These are phyloP conservation scores for Polyplosphaeria fusca DNA, from an alignment of 495 filamentous ascomycete genomes.

Conservation along the genomic window DNA sequence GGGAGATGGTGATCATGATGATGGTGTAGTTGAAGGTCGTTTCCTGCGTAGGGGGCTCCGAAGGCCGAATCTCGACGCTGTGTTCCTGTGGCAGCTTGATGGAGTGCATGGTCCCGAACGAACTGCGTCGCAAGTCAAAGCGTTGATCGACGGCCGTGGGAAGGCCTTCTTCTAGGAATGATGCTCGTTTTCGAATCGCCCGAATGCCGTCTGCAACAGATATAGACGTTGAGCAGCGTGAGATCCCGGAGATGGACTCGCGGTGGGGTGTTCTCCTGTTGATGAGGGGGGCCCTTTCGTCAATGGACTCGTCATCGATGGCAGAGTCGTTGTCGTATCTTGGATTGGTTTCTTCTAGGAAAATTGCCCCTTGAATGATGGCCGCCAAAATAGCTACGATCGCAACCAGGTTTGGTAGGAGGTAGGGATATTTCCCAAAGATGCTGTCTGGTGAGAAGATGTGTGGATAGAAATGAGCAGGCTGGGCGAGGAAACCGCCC, in stretches of 20 bases:
- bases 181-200: conserved; percentile 16
- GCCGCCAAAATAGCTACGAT: conserved; percentile 22
- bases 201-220: conserved; percentile 7
- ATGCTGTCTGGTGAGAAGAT: conserved; percentile 25
- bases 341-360: conserved; percentile 33
- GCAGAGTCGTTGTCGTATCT: conserved; percentile 1
- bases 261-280: background rate
- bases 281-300: conserved; percentile 25
- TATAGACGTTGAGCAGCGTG: background rate
- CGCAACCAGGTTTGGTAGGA: conserved; percentile 33
- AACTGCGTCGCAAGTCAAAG: conserved; percentile 31
- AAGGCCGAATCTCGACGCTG: background rate
- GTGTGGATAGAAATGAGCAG: conserved; percentile 26
- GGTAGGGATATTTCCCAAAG: conserved; percentile 32
- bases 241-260: background rate
- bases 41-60: background rate
- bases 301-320: background rate
- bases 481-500: conserved; percentile 35
- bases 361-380: conserved; percentile 31
- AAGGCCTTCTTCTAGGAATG: conserved; percentile 30
- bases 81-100: conserved; percentile 19
- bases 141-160: conserved; percentile 15
- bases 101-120: conserved; percentile 32
- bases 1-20: conserved; percentile 27
- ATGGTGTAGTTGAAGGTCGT: conserved; percentile 30